phyloP scores from a whole-genome alignment of 345 rosid species.

The Combretum micranthum region DNA sequence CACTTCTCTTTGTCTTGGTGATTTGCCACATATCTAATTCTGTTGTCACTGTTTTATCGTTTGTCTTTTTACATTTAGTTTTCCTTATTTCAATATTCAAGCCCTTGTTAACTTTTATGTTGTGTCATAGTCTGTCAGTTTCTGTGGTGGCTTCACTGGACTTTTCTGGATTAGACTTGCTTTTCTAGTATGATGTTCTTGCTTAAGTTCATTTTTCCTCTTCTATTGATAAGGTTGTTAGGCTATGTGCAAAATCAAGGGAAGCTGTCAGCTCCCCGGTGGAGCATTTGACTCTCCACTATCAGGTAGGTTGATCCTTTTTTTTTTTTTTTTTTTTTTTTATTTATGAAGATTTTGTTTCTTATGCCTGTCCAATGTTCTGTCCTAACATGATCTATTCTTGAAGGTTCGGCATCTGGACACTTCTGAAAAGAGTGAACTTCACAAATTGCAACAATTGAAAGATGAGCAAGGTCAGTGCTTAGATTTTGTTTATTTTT shows the following conservation, averaged over 20 bases:
- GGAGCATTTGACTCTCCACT: constrained; percentile 98
- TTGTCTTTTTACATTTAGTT: too few species aligned
- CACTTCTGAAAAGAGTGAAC: constrained; percentile 98
- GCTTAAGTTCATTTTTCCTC: neutral
- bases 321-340: constrained; percentile 1
- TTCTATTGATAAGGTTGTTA: constrained; percentile 56
- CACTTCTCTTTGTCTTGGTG: too few species aligned
- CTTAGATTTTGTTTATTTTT: constrained; percentile 3
- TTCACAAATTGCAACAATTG: constrained; percentile 94
- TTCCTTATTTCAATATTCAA: too few species aligned
- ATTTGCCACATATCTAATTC: too few species aligned
- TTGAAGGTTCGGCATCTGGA: constrained; percentile 95
- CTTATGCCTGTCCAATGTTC: too few species aligned
- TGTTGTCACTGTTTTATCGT: too few species aligned
- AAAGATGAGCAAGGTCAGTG: constrained; percentile 97
- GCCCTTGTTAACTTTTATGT: too few species aligned
- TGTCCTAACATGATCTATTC: neutral
- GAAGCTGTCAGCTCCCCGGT: constrained; percentile 99
- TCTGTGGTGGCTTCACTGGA: neutral
- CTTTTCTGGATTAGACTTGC: neutral
- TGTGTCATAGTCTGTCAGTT: too few species aligned
- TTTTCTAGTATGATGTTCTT: neutral
- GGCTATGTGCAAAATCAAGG: constrained; percentile 98
- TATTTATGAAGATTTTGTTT: constrained; percentile 7
- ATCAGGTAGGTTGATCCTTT: constrained; percentile 62